A percentile compares a stretch with the other conserved stretches of the same genome.
Conservation (phyloP, 352 stramenopile genomes). For the Phytophthora fragariae region DNA sequence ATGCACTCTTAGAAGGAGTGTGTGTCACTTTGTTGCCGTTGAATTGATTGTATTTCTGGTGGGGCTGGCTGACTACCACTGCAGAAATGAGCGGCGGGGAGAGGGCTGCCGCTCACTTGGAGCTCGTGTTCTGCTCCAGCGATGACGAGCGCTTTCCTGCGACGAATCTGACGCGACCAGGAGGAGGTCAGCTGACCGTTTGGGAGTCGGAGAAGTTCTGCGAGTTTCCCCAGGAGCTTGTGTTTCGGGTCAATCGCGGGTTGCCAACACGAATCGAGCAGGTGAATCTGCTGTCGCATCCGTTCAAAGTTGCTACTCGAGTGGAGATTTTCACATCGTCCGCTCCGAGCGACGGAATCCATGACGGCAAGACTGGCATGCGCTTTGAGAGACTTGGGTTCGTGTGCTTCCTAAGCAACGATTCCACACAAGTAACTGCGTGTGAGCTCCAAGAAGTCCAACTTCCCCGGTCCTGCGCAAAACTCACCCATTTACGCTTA, state of each 20-base stretch:
- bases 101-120: slow-evolving; percentile 23
- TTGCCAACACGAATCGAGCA: slow-evolving; percentile 23
- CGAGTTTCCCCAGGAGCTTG: slow-evolving; percentile 65
- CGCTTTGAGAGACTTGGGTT: slow-evolving; percentile 55
- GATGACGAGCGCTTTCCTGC: slow-evolving; percentile 38
- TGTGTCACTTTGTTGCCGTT: slow-evolving; percentile 14
- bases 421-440: slow-evolving; percentile 27
- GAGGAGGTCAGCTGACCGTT: slow-evolving; percentile 1
- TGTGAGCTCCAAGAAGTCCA: slow-evolving; percentile 66
- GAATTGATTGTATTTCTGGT: background rate
- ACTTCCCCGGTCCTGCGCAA: slow-evolving; percentile 22
- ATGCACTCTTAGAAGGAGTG: slow-evolving; percentile 16
- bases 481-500: slow-evolving; percentile 49
- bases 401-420: slow-evolving; percentile 43
- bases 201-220: slow-evolving; percentile 71
- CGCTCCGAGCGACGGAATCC: background rate
- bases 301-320: slow-evolving; percentile 52
- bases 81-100: slow-evolving; percentile 5
- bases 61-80: background rate
- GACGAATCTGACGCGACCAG: slow-evolving; percentile 20
- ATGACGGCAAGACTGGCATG: slow-evolving; percentile 17
- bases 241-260: slow-evolving; percentile 54
- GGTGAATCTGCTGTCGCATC: slow-evolving; percentile 46
- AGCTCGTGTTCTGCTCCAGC: slow-evolving; percentile 49
- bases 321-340: slow-evolving; percentile 56